Evolutionary conservation across 495 filamentous ascomycete genomes (phyloP).

Genomic region (Talaromyces trachyspermus): DNA sequence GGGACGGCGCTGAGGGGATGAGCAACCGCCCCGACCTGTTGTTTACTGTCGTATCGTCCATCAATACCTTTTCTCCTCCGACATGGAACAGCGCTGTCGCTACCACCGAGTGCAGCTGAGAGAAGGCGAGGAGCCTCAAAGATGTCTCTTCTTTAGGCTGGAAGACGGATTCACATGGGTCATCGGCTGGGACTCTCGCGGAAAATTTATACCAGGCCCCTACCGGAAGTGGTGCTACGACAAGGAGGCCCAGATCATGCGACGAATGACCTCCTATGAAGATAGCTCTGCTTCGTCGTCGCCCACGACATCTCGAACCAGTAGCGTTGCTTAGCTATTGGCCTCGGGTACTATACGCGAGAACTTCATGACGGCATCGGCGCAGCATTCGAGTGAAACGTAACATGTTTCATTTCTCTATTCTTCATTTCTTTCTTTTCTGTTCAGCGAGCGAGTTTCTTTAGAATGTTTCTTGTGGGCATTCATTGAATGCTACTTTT

Average conservation of each 20-base stretch:
- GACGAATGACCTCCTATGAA: slow-evolving; percentile 22
- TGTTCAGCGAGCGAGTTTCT: neutral
- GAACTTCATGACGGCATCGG: no score
- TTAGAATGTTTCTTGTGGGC: neutral
- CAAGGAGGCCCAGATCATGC: slow-evolving; percentile 31
- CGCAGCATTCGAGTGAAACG: no score
- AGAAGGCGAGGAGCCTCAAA: slow-evolving; percentile 27
- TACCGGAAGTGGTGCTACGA: slow-evolving; percentile 40
- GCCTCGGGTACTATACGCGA: no score
- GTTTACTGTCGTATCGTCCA: slow-evolving; percentile 43
- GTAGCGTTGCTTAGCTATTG: slow-evolving; percentile 22
- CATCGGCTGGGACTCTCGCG: slow-evolving; percentile 37
- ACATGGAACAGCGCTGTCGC: slow-evolving; percentile 36
- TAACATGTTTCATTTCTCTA: no score
- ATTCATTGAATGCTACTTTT: neutral
- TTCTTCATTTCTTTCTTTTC: neutral
- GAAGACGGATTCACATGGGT: slow-evolving; percentile 39
- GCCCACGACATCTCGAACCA: slow-evolving; percentile 32
- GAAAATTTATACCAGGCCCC: slow-evolving; percentile 37
- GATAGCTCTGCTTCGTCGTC: slow-evolving; percentile 23
- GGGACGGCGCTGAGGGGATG: slow-evolving; percentile 29
- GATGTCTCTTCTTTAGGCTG: slow-evolving; percentile 36
- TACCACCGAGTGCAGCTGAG: slow-evolving; percentile 31
- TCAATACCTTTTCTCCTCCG: slow-evolving; percentile 38
- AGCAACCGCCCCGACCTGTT: slow-evolving; percentile 32